Conservation (phyloP, 495 filamentous ascomycete genomes). For the Podospora comata region DNA sequence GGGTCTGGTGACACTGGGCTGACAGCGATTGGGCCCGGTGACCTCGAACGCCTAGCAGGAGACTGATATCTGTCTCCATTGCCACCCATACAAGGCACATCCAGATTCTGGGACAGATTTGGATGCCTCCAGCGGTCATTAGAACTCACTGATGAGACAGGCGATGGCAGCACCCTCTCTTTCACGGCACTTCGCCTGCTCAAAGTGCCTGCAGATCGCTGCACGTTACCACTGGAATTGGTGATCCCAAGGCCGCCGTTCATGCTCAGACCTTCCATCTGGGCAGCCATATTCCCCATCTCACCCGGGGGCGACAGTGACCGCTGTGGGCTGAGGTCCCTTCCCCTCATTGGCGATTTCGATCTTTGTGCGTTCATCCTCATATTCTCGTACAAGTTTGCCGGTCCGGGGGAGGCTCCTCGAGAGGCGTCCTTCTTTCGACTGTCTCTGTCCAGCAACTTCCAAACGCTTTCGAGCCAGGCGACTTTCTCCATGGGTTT, state of each 20-base stretch:
- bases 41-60: neutral
- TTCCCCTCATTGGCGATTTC: slow-evolving; percentile 14
- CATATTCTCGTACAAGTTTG: neutral
- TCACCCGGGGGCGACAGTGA: neutral
- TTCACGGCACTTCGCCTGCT: slow-evolving; percentile 26
- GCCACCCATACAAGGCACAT: slow-evolving; percentile 15
- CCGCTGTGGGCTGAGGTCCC: neutral
- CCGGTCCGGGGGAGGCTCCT: slow-evolving; percentile 5
- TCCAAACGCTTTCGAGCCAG: slow-evolving; percentile 33
- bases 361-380: slow-evolving; percentile 10
- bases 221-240: neutral
- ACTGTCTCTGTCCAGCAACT: slow-evolving; percentile 24
- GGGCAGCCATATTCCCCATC: neutral
- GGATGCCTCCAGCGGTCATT: neutral
- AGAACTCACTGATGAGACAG: neutral
- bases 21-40: slow-evolving; percentile 1
- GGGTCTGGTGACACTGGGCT: slow-evolving; percentile 1
- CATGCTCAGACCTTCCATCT: slow-evolving; percentile 10
- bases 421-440: slow-evolving; percentile 18
- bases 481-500: slow-evolving; percentile 35
- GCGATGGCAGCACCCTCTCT: slow-evolving; percentile 1
- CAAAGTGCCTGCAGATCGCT: slow-evolving; percentile 5
- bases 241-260: neutral
- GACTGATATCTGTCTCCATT: slow-evolving; percentile 11
- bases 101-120: slow-evolving; percentile 8